Conservation (phyloP, 1,284 basidiomycete species). For the Apiotrichum gamsii region DNA sequence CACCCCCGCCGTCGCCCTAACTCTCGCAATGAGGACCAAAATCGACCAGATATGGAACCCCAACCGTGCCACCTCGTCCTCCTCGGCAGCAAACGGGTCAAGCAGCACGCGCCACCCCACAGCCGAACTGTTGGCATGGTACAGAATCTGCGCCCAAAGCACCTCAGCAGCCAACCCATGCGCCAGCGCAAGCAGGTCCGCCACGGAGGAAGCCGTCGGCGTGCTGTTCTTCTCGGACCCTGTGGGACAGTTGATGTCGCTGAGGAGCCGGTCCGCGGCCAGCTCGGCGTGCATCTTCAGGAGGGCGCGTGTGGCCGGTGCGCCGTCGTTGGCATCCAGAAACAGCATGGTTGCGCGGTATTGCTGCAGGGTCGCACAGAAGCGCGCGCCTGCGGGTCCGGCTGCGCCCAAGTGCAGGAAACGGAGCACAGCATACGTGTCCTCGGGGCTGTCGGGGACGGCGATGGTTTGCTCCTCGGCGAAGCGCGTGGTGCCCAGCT, state of each 20-base stretch:
- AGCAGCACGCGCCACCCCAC: background rate
- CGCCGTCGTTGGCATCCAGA: background rate
- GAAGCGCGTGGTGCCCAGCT: background rate
- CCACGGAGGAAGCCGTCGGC: too few relatives aligned
- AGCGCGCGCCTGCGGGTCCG: background rate
- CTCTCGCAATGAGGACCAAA: background rate
- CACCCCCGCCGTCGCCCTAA: background rate
- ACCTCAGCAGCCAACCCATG: background rate
- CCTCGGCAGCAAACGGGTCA: background rate
- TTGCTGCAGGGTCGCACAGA: background rate
- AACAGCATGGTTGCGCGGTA: background rate
- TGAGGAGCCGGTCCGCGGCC: too few relatives aligned
- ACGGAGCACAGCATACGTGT: constrained; percentile 1
- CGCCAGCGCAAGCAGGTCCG: too few relatives aligned
- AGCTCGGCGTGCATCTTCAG: background rate
- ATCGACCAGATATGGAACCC: background rate
- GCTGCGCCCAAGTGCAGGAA: constrained; percentile 1
- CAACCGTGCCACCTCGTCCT: too few relatives aligned
- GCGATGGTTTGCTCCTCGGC: background rate
- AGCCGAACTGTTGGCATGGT: too few relatives aligned
- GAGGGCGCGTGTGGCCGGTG: background rate
- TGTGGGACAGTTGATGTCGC: too few relatives aligned
- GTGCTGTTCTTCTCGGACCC: too few relatives aligned
- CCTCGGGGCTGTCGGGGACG: background rate
- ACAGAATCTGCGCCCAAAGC: background rate